phyloP scores from a whole-genome alignment of 2,329 filamentous ascomycete genomes.

The Phoma herbarum region DNA sequence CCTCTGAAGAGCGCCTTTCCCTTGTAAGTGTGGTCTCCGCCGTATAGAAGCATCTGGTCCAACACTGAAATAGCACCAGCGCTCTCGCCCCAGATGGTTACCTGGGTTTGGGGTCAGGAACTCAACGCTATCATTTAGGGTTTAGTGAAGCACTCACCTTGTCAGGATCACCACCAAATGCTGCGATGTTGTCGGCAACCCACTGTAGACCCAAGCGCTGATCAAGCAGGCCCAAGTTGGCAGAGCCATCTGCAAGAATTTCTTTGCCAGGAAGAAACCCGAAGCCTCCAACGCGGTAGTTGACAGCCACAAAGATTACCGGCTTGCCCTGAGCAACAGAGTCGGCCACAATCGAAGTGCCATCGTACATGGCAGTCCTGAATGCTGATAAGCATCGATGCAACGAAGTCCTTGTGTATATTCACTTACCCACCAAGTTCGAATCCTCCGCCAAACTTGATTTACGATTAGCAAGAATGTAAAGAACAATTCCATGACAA shows the following conservation, averaged over 20 bases:
- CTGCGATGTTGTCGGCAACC: conserved; percentile 78
- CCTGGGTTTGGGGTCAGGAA: conserved; percentile 38
- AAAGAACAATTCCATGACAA: background rate
- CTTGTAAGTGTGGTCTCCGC: conserved; percentile 77
- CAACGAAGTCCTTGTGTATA: conserved; percentile 36
- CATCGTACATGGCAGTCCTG: conserved; percentile 52
- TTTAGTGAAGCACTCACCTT: conserved; percentile 51
- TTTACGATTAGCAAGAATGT: background rate
- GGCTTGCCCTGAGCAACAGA: conserved; percentile 65
- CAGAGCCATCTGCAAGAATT: conserved; percentile 70
- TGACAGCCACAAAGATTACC: conserved; percentile 78
- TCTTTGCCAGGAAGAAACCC: conserved; percentile 77
- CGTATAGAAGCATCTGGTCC: conserved; percentile 78
- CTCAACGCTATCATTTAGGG: background rate
- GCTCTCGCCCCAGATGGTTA: conserved; percentile 79
- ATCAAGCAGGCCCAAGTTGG: conserved; percentile 77
- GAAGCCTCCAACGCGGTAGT: conserved; percentile 79
- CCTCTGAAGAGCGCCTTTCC: conserved; percentile 77
- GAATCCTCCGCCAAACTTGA: conserved; percentile 54
- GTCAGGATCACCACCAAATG: conserved; percentile 80
- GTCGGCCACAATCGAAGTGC: conserved; percentile 49
- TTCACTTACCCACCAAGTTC: conserved; percentile 43
- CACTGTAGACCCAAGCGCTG: conserved; percentile 77
- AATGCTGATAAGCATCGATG: conserved; percentile 1
- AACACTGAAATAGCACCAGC: conserved; percentile 71